Conservation (phyloP, 78 protist genomes). For the Corallochytrium limacisporum region DNA sequence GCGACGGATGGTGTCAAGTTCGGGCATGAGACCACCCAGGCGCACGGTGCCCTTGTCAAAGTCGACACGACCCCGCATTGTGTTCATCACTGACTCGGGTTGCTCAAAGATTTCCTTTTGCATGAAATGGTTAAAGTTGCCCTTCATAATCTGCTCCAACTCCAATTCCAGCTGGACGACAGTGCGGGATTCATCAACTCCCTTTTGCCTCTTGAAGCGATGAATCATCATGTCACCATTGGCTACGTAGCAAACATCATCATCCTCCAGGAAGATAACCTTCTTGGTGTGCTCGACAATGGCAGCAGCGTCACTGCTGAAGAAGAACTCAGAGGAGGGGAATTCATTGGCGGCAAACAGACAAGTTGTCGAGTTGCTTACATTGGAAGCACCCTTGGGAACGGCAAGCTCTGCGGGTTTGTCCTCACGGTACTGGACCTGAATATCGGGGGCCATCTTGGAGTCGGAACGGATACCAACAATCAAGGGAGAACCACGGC, state of each 20-base stretch:
- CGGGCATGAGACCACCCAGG: constrained; percentile 26
- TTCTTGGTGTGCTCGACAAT: constrained; percentile 55
- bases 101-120: constrained; percentile 94
- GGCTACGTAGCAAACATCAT: constrained; percentile 33
- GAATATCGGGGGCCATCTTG: background rate
- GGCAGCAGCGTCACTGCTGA: constrained; percentile 62
- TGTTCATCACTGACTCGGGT: constrained; percentile 59
- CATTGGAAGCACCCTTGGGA: background rate
- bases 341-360: background rate
- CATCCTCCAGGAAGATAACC: constrained; percentile 59
- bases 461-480: constrained; percentile 28
- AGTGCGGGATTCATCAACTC: background rate
- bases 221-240: constrained; percentile 11
- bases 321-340: constrained; percentile 29
- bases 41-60: background rate
- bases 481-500: constrained; percentile 61
- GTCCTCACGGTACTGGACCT: background rate
- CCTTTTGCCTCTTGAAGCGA: constrained; percentile 4
- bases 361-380: background rate
- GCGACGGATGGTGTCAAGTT: constrained; percentile 19
- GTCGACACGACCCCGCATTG: constrained; percentile 60
- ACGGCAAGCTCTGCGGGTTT: background rate
- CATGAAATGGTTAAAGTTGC: constrained; percentile 64
- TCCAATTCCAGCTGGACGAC: constrained; percentile 35
- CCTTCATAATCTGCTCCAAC: constrained; percentile 40